Base-by-base conservation (phyloP, 2,329 filamentous ascomycete species). In the Fusarium coicis region DNA sequence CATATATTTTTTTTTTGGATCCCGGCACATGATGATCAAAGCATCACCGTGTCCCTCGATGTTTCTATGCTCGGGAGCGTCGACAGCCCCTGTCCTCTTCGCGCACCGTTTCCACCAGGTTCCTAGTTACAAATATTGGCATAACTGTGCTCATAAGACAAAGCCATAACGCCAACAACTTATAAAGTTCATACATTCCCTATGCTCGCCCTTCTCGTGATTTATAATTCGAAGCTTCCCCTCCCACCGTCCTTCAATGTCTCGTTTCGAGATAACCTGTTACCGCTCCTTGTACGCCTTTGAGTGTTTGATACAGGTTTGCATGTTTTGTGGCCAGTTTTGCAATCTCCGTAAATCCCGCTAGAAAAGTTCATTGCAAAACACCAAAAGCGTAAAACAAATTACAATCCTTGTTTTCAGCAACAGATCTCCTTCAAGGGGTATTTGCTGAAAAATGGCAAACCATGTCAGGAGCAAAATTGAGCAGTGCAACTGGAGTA, bases 171-270 rank as follows among this genome's bases (percentile, higher is more conserved):
- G 67, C 71, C 71, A 54, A 40, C 63, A 62, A 60, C 37, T 52
- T 15, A 52, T 34, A 54, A 76, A 68, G 44, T 63, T 42, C 54
- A 61, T 62, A 72, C 66, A 70, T 62, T 68, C 66, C 72, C 42
- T 49, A 62, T 74, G 69, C 73, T 72, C 66, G 76, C 74, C 74
- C 74, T 68, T 55, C 34, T 69, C 44, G 71, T 66, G 47, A 32
- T 74, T 66, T 66, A 56, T 66, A 66, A 72, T 66, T 74, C 49
- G 61, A 56, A 60, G 62, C 63, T 39, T 44, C 55, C 57, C 57
- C 53, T 34, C 37, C 52, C 53, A 23, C 44, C 46, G 56, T 32
- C 56, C 62, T 47, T 47, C 56, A 34, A 37, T 39, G 60, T 62
- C 50, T 59, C 59, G 53, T 65, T 64, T 61, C 61, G 65, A 66